Evolutionary conservation across 192 early-diverging fungal species (phyloP), one percentile per base, ranked within the genome.

Genomic region (Linnemannia elongata): DNA sequence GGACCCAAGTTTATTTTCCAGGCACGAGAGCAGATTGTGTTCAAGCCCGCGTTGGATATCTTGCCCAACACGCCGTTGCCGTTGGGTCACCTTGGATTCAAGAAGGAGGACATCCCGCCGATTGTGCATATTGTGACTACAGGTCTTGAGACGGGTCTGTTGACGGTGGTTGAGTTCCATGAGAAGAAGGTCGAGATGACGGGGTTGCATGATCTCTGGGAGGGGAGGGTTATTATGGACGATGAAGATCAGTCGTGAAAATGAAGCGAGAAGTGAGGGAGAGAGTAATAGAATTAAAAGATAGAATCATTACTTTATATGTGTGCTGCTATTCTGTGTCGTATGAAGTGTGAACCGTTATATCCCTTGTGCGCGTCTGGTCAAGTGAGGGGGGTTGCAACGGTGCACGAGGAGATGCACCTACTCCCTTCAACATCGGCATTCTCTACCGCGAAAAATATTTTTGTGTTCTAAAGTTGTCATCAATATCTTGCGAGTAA

Each of bases 51-150:
- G 12, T 22, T 87, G 72, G 85, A 87, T 42, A 77, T 87, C 6
- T 27, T 87, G 63, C 85, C 85, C 10, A 87, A 87, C 57, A 87
- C 85, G 27, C 85, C 85, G 9, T 44, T 87, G 72, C 85, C 85
- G 0, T 36, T 87, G 18, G 85, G 85, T 2, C 85, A 87, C 35
- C 44, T 87, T 27, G 85, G 85, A 12, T 87, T 87, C 72, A 81
- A 87, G 72, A 87, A 87, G 68, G 85, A 87, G 60, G 85, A 87
- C 38, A 87, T 87, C 35, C 85, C 85, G 9, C 85, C 85, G 36
- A 81, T 87, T 47, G 80, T 87, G 15, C 85, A 87, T 71, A 54
- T 72, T 17, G 79, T 78, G 60, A 87, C 85, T 38, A 75, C 68
- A 4, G 85, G 76, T 20, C 52, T 87, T 1, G 85, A 87, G 49